Evolutionary conservation across 805 yeast species (phyloP), one percentile per base, ranked within the genome.

Genomic region (Wickerhamiella sergipiensis): DNA sequence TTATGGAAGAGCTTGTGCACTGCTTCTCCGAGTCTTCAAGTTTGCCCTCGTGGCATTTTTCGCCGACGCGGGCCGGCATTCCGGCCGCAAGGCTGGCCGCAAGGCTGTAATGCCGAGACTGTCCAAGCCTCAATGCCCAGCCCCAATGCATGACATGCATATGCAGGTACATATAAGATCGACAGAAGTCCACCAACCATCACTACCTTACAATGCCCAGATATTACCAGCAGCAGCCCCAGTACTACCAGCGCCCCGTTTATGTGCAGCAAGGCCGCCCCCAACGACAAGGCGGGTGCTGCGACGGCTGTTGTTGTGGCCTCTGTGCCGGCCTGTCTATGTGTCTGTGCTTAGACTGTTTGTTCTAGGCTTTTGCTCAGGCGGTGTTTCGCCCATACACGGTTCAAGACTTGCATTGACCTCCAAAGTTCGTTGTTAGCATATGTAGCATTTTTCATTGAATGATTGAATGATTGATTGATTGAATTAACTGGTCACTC

Each of bases 301-400:
- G 58, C 51, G 58, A 47, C 47, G 61, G 58, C 38, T 60, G 64
- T 52, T 64, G 67, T 57, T 63, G 67, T 44, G 67, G 68, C 13
- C 52, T 60, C n/a, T 64, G 67, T 38, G 67, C 67, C 31, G 67
- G 65, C 44, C 50, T 64, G 43, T 55, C 66, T 31, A 59, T 64
- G 48, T 64, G 68, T 52, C 55, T 62, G 54, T 64, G 67, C 54
- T 57, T 64, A 43, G 61, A 57, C 53, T 56, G 58, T 50, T 58
- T 59, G 23, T 39, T 24, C 26, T 47, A 17, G 18, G 24, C 26
- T 8, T 6, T 24, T 24, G 8, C 26, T 24, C 26, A 6, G 26
- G 8, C 26, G 26, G 8, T 24, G 26, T 24, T 24, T n/a, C n/a
- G n/a, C n/a, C n/a, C n/a, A n/a, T n/a, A n/a, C n/a, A n/a, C n/a